phyloP scores from a whole-genome alignment of 2,329 filamentous ascomycete genomes.

The Aplosporella prunicola region DNA sequence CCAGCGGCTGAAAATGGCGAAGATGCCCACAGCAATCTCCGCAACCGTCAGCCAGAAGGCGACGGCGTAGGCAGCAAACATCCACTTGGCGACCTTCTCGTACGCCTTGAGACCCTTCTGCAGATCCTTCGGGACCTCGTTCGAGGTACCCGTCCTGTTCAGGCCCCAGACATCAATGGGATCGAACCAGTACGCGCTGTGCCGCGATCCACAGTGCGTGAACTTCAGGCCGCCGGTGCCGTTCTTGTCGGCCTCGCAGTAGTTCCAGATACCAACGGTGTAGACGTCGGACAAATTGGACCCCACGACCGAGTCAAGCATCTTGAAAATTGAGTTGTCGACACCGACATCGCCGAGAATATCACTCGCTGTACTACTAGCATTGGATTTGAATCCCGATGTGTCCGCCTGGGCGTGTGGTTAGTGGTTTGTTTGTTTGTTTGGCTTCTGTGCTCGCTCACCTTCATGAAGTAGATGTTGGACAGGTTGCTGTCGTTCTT shows the following conservation, averaged over 20 bases:
- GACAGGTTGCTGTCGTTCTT: constrained; percentile 37
- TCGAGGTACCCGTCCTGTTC: constrained; percentile 42
- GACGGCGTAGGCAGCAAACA: constrained; percentile 70
- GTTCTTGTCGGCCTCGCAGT: constrained; percentile 58
- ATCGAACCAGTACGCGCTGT: constrained; percentile 69
- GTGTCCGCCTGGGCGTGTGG: constrained; percentile 36
- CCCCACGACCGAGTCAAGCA: neutral
- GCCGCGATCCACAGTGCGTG: constrained; percentile 57
- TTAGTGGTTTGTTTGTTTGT: neutral
- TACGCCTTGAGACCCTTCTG: constrained; percentile 62
- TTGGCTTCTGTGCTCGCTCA: constrained; percentile 38
- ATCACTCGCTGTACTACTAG: constrained; percentile 46
- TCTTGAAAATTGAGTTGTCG: constrained; percentile 22
- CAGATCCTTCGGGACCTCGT: constrained; percentile 53
- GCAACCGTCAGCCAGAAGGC: constrained; percentile 59
- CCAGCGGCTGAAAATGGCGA: constrained; percentile 72
- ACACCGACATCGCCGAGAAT: constrained; percentile 47
- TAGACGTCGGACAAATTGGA: constrained; percentile 62
- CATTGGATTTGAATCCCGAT: constrained; percentile 35
- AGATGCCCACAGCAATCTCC: constrained; percentile 69
- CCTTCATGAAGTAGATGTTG: constrained; percentile 46
- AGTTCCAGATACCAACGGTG: constrained; percentile 76
- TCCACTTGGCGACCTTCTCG: constrained; percentile 66
- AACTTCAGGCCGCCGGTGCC: constrained; percentile 38
- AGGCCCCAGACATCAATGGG: constrained; percentile 58